Conservation (phyloP, 1,139 yeast genomes). For the Suhomyces anneliseae region DNA sequence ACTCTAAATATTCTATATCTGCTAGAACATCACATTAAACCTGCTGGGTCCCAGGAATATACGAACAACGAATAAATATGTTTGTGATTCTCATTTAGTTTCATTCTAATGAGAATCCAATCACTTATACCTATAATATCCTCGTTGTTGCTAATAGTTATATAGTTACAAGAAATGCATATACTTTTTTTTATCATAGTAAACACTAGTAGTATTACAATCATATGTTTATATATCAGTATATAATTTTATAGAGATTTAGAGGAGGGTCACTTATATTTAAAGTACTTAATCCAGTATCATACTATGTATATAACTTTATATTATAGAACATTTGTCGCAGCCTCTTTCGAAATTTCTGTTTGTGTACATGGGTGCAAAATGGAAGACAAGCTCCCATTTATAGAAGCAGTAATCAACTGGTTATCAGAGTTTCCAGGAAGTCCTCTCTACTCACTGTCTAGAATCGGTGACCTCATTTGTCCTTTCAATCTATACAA, state of each 20-base stretch:
- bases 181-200: background rate
- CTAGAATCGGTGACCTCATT: slow-evolving; percentile 13
- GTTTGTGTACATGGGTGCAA: background rate
- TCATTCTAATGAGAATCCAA: too few species aligned
- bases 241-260: too few species aligned
- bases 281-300: too few species aligned
- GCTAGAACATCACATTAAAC: slow-evolving; percentile 20
- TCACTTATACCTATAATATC: too few species aligned
- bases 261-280: too few species aligned
- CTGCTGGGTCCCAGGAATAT: background rate
- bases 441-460: slow-evolving; percentile 16
- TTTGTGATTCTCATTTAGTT: too few species aligned
- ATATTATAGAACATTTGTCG: too few species aligned
- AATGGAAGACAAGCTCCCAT: background rate
- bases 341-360: too few species aligned
- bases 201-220: background rate
- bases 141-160: background rate
- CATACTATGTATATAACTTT: too few species aligned
- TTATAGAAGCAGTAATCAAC: slow-evolving; percentile 20
- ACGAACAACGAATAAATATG: background rate
- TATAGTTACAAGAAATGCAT: background rate
- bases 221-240: too few species aligned
- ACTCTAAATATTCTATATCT: slow-evolving; percentile 43
- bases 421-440: slow-evolving; percentile 29
- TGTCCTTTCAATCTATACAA: slow-evolving; percentile 17